phyloP scores from a whole-genome alignment of 331 rosid genomes.

The Rhamnella rubrinervis region DNA sequence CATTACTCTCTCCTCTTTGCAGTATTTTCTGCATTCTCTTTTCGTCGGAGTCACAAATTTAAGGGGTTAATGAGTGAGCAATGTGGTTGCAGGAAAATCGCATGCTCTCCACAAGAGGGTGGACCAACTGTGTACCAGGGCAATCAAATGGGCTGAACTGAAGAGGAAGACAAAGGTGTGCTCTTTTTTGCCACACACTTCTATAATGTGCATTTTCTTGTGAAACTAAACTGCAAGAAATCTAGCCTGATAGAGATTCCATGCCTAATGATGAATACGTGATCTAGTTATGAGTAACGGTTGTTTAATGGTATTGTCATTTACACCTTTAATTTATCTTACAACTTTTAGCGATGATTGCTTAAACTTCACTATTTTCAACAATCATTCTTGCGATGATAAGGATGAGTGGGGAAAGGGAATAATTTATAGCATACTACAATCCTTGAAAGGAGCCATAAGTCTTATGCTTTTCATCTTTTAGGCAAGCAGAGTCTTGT shows the following conservation, averaged over 20 bases:
- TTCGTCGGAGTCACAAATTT: not conserved
- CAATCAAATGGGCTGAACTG: slow-evolving; percentile 89
- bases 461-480: not conserved
- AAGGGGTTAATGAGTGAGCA: slow-evolving; percentile 6
- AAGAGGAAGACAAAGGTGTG: slow-evolving; percentile 84
- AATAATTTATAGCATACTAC: not conserved
- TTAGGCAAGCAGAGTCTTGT: not conserved
- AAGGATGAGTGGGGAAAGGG: not conserved
- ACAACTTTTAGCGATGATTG: not conserved
- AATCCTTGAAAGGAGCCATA: not conserved
- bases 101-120: slow-evolving; percentile 98
- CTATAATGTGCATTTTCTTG: not conserved
- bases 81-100: slow-evolving; percentile 71
- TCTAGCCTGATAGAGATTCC: not conserved
- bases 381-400: not conserved
- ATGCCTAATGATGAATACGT: not conserved
- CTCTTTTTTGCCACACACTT: not conserved
- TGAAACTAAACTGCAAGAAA: not conserved
- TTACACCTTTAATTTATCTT: not conserved
- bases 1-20: not conserved
- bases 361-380: not conserved
- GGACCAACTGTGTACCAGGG: slow-evolving; percentile 92
- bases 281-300: not conserved
- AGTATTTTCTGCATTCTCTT: not conserved
- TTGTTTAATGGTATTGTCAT: not conserved